Percentiles rank a stretch among this genome's conserved stretches.
phyloP scores from a whole-genome alignment of 163 green algal species.

The Trebouxia gelatinosa region DNA sequence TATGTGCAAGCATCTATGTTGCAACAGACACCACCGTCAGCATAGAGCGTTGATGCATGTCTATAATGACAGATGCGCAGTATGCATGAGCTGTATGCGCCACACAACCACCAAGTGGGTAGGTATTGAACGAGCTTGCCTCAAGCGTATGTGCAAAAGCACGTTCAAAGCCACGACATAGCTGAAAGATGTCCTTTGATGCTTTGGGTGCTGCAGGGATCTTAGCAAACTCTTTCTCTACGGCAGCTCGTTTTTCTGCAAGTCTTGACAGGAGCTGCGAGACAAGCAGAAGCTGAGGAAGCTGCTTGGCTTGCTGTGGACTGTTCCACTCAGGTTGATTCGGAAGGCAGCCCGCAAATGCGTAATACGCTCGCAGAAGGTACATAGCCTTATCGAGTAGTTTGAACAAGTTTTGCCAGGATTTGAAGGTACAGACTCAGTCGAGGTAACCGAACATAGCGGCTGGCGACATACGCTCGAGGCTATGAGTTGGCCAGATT shows the following conservation, averaged over 20 bases:
- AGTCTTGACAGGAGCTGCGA: slow-evolving; percentile 67
- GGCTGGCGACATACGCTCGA: not conserved
- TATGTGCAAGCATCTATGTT: too few species aligned
- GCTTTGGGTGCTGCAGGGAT: slow-evolving; percentile 71
- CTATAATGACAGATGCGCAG: too few species aligned
- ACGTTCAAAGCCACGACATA: slow-evolving; percentile 85
- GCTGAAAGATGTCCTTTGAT: slow-evolving; percentile 81
- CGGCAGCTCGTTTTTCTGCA: slow-evolving; percentile 56
- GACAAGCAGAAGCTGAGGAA: not conserved
- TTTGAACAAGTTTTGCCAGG: not conserved
- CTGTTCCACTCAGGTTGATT: not conserved
- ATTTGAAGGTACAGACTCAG: not conserved
- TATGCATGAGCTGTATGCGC: too few species aligned
- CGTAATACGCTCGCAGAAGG: not conserved
- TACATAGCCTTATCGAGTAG: not conserved
- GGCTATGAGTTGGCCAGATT: not conserved
- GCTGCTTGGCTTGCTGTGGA: not conserved
- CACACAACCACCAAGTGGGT: too few species aligned
- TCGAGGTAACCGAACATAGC: too few species aligned
- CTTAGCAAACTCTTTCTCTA: slow-evolving; percentile 73
- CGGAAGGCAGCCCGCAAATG: not conserved
- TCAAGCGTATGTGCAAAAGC: slow-evolving; percentile 67
- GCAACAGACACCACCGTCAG: too few species aligned
- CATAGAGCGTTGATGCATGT: too few species aligned
- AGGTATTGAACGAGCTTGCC: slow-evolving; percentile 24